These are phyloP conservation scores for Rhododendron mucronatum DNA, from an alignment of 148 eudicot species.

Conservation along the genomic window DNA sequence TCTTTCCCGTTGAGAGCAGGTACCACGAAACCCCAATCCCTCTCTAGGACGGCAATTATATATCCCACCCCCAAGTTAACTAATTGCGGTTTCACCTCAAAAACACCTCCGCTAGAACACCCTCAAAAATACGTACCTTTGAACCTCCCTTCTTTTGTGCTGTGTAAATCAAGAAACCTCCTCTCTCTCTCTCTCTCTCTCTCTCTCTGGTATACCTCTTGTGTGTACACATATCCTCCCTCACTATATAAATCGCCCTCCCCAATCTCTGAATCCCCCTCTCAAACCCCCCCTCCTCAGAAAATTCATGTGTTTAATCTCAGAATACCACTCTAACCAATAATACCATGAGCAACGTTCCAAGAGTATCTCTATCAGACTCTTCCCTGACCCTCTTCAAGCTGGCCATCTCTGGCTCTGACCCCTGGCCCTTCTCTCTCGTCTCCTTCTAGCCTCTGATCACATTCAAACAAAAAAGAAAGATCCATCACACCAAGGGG, in stretches of 20 bases:
- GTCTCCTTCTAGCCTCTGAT: conserved; percentile 24
- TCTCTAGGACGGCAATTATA: neutral
- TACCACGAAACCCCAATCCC: neutral
- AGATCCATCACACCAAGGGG: neutral
- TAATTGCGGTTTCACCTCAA: neutral
- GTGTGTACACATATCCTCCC: neutral
- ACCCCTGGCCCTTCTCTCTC: conserved; percentile 86
- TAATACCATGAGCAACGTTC: conserved; percentile 74
- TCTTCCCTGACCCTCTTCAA: conserved; percentile 62
- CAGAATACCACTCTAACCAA: neutral
- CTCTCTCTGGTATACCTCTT: neutral
- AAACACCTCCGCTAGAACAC: neutral
- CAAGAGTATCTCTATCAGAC: conserved; percentile 51
- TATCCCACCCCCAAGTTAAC: neutral
- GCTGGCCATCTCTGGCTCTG: conserved; percentile 63
- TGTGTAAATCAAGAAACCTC: neutral
- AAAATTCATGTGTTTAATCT: conserved; percentile 7
- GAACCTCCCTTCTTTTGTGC: neutral
- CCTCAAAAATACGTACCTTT: neutral
- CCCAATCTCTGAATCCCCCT: conserved; percentile 1
- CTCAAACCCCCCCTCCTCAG: neutral
- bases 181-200: neutral
- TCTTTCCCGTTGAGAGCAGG: neutral
- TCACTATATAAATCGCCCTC: neutral
- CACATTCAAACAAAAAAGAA: neutral